A percentile compares a stretch with the other conserved stretches of the same genome.
Evolutionary conservation across 2,329 filamentous ascomycete species (phyloP).

Genomic region (Metarhizium rileyi): DNA sequence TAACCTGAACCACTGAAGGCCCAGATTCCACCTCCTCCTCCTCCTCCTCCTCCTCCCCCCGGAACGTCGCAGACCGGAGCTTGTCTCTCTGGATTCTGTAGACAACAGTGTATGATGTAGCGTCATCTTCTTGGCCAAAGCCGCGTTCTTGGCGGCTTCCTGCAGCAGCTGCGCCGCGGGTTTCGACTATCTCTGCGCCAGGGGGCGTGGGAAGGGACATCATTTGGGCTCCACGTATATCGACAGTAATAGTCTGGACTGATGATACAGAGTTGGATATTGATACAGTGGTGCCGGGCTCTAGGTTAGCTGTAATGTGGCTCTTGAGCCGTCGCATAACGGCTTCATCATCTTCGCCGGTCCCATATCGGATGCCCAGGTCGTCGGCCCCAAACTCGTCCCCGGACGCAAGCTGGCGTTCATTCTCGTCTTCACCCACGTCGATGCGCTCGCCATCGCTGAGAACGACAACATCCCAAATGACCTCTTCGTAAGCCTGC

Average conservation of each 20-base stretch:
- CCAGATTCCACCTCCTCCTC: conserved; percentile 20
- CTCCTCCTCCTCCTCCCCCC: conserved; percentile 22
- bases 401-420: not conserved
- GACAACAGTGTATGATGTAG: conserved; percentile 44
- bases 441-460: conserved; percentile 49
- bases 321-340: conserved; percentile 35
- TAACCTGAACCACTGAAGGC: conserved; percentile 17
- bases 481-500: conserved; percentile 41
- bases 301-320: conserved; percentile 45
- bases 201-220: conserved; percentile 44
- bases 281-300: conserved; percentile 46
- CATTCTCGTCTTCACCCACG: conserved; percentile 23
- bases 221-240: conserved; percentile 44
- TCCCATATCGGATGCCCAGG: not conserved
- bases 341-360: conserved; percentile 30
- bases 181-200: conserved; percentile 49
- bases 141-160: conserved; percentile 3
- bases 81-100: conserved; percentile 48
- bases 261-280: conserved; percentile 50
- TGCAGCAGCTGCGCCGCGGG: conserved; percentile 19
- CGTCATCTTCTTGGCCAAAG: conserved; percentile 14
- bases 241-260: conserved; percentile 55
- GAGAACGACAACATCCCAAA: conserved; percentile 59
- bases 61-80: conserved; percentile 31
- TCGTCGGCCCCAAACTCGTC: not conserved